Percentiles rank a stretch among this genome's conserved stretches.
Evolutionary conservation across 768 basidiomycete genomes (phyloP).

Genomic region (Termitomyces heimii): DNA sequence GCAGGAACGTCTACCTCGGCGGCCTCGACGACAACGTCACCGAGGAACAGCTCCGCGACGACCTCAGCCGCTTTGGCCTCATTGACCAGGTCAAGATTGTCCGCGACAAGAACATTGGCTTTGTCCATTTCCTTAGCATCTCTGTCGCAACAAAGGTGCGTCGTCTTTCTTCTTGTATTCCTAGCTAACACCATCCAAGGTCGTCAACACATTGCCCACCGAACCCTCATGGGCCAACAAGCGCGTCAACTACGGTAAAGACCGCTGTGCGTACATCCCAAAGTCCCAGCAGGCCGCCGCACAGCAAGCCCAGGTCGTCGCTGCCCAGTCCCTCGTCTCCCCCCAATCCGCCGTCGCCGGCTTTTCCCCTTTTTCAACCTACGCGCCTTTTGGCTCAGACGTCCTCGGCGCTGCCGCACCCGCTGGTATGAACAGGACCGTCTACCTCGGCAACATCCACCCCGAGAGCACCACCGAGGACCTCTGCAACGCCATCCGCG

Average conservation of each 20-base stretch:
- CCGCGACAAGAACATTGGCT: constrained; percentile 97
- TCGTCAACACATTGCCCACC: constrained; percentile 87
- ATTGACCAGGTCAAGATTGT: constrained; percentile 99
- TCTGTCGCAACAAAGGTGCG: constrained; percentile 89
- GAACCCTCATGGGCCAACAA: constrained; percentile 95
- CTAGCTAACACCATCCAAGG: constrained; percentile 35
- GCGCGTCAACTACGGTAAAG: constrained; percentile 97
- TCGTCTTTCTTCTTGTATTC: constrained; percentile 3
- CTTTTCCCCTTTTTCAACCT: constrained; percentile 47
- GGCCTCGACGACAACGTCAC: constrained; percentile 87
- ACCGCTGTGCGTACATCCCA: constrained; percentile 96
- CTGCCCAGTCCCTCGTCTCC: constrained; percentile 60
- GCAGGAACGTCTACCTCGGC: constrained; percentile 94
- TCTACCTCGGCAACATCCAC: constrained; percentile 95
- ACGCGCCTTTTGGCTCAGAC: constrained; percentile 44
- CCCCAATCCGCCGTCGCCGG: constrained; percentile 40
- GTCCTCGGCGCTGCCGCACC: constrained; percentile 29
- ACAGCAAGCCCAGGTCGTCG: constrained; percentile 82
- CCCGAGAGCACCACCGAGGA: constrained; percentile 95
- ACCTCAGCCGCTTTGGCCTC: constrained; percentile 86
- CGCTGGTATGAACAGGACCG: constrained; percentile 79
- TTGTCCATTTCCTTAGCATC: constrained; percentile 97
- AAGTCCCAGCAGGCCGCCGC: constrained; percentile 91
- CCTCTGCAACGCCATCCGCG: constrained; percentile 92
- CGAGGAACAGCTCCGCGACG: constrained; percentile 89